These are phyloP conservation scores for Alternaria ventricosa DNA, from an alignment of 2,329 filamentous ascomycete species.

Conservation along the genomic window DNA sequence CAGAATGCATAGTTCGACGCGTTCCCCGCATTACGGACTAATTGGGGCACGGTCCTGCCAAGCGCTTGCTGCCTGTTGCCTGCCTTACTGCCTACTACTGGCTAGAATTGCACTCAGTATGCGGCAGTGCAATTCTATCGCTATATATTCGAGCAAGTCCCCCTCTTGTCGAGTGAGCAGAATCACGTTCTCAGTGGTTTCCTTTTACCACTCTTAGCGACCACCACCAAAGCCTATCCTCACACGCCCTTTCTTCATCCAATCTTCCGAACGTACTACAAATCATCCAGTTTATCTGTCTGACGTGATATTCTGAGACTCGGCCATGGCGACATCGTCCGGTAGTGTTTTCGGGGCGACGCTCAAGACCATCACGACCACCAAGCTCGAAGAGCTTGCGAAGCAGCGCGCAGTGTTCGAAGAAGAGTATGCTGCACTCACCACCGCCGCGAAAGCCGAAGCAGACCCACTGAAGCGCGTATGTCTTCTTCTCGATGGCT, in stretches of 20 bases:
- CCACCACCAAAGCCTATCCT: not conserved
- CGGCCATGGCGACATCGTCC: conserved; percentile 26
- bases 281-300: not conserved
- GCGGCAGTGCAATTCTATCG: not conserved
- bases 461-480: conserved; percentile 34
- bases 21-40: not conserved
- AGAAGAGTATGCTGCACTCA: conserved; percentile 31
- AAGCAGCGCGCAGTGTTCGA: conserved; percentile 44
- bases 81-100: not conserved
- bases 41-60: not conserved
- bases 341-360: conserved; percentile 46
- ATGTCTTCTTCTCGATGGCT: conserved; percentile 32
- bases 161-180: not conserved
- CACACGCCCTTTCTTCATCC: not conserved
- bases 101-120: not conserved
- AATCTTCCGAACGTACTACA: not conserved
- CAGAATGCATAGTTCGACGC: too few species aligned
- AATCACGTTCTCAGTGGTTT: not conserved
- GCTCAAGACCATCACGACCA: conserved; percentile 45
- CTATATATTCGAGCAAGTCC: not conserved
- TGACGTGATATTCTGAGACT: not conserved
- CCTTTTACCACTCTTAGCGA: not conserved
- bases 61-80: conserved; percentile 4
- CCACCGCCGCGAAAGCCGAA: conserved; percentile 16
- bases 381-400: conserved; percentile 46